Percentiles rank a stretch among this genome's conserved stretches.
Evolutionary conservation across 768 basidiomycete genomes (phyloP).

Genomic region (Thelephora ganbajun): DNA sequence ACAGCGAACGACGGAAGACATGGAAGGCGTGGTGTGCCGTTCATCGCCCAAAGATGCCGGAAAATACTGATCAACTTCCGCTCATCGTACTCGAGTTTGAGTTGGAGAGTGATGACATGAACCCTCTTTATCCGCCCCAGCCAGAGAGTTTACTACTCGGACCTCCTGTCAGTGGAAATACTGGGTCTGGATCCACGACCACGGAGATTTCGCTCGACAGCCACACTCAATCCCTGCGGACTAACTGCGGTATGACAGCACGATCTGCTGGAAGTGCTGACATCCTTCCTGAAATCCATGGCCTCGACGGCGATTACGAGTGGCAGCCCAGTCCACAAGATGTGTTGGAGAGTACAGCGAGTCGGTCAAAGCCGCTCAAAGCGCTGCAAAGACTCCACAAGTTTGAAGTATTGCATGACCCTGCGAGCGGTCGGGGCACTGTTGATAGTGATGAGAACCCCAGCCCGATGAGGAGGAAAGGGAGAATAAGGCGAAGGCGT

Average conservation of each 20-base stretch:
- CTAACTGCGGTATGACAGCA: too few species aligned
- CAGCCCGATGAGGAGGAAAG: background rate
- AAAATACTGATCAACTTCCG: conserved; percentile 9
- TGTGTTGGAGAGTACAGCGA: conserved; percentile 61
- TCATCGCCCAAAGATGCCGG: conserved; percentile 33
- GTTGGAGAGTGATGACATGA: conserved; percentile 52
- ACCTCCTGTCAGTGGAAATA: background rate
- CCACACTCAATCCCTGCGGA: background rate
- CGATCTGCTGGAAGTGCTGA: too few species aligned
- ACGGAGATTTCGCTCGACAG: background rate
- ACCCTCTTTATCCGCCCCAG: conserved; percentile 48
- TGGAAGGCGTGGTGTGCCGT: conserved; percentile 66
- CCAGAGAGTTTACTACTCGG: conserved; percentile 1
- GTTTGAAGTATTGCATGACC: conserved; percentile 5
- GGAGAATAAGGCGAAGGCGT: conserved; percentile 9
- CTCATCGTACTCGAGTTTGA: conserved; percentile 72
- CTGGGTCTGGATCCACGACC: background rate
- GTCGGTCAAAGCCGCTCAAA: conserved; percentile 48
- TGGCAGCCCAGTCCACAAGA: conserved; percentile 40
- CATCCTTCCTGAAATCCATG: background rate
- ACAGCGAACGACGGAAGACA: conserved; percentile 21
- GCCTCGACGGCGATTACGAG: conserved; percentile 7
- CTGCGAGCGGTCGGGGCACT: background rate
- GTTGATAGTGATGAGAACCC: too few species aligned
- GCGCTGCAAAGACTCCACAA: conserved; percentile 57